Conservation (phyloP, 2,329 filamentous ascomycete genomes). For the Exophiala calicioides region DNA sequence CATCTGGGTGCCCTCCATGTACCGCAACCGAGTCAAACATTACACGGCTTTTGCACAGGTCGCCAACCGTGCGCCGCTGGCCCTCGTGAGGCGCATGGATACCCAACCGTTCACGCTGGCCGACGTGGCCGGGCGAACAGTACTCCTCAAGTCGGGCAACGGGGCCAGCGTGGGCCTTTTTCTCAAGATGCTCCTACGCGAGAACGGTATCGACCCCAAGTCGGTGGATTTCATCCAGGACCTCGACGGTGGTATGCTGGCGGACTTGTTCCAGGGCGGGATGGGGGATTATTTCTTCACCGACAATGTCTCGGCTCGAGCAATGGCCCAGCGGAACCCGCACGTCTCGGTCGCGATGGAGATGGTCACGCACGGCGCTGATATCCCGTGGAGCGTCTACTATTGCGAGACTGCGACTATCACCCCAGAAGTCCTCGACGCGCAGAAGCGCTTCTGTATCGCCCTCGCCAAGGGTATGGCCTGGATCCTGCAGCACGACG, state of each 20-base stretch:
- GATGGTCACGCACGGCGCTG: conserved; percentile 19
- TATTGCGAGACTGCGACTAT: conserved; percentile 15
- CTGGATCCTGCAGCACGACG: conserved; percentile 17
- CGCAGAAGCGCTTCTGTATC: conserved; percentile 18
- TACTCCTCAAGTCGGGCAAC: conserved; percentile 18
- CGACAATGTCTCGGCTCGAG: conserved; percentile 13
- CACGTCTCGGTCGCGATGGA: conserved; percentile 18
- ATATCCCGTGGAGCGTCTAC: conserved; percentile 23
- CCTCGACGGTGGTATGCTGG: conserved; percentile 17
- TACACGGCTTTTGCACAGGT: conserved; percentile 21
- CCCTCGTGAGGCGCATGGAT: conserved; percentile 7
- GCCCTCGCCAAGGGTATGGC: conserved; percentile 10
- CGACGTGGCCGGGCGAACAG: conserved; percentile 10
- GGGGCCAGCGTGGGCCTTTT: conserved; percentile 20
- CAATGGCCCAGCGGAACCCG: conserved; percentile 8
- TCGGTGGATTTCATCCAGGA: conserved; percentile 17
- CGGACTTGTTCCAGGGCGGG: conserved; percentile 17
- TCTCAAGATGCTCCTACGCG: conserved; percentile 22
- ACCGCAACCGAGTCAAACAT: conserved; percentile 13
- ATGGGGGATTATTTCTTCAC: conserved; percentile 19
- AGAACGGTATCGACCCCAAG: conserved; percentile 15
- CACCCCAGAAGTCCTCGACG: conserved; percentile 12
- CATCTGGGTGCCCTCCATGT: conserved; percentile 23
- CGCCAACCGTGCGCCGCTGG: conserved; percentile 19
- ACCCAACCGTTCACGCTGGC: conserved; percentile 8